A percentile compares a stretch with the other conserved stretches of the same genome.
phyloP scores from a whole-genome alignment of 1,284 basidiomycete genomes.

The Porodaedalea pini region DNA sequence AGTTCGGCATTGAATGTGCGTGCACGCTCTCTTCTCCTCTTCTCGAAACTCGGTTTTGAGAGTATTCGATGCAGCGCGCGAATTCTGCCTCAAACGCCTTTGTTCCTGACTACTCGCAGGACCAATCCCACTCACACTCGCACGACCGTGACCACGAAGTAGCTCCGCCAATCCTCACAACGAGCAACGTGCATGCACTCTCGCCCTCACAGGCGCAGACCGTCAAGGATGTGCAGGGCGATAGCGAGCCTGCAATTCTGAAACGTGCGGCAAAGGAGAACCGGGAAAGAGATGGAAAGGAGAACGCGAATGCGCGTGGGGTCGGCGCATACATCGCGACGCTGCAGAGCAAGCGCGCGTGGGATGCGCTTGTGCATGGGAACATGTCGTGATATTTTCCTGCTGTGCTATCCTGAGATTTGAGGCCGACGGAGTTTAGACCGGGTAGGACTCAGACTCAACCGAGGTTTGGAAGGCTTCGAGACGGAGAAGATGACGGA shows the following conservation, averaged over 20 bases:
- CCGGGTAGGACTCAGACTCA: too few species aligned
- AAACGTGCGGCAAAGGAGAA: background rate
- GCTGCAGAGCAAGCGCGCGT: constrained; percentile 45
- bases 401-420: too few species aligned
- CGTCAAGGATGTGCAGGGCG: background rate
- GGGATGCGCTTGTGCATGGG: constrained; percentile 46
- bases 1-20: background rate
- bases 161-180: constrained; percentile 17
- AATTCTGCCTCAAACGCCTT: background rate
- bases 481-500: too few species aligned
- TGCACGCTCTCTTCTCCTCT: background rate
- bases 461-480: too few species aligned
- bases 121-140: background rate
- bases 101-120: too few species aligned
- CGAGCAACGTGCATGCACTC: constrained; percentile 13
- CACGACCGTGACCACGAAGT: background rate
- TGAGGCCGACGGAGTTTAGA: too few species aligned
- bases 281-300: background rate
- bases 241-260: background rate
- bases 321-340: constrained; percentile 42
- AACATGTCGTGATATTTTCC: constrained; percentile 22
- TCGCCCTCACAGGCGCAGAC: constrained; percentile 4
- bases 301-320: constrained; percentile 11
- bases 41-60: background rate
- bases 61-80: background rate